A percentile compares a stretch with the other conserved stretches of the same genome.
These are phyloP conservation scores for Williopsis jadinii DNA, from an alignment of 1,139 yeast genomes.

Conservation along the genomic window DNA sequence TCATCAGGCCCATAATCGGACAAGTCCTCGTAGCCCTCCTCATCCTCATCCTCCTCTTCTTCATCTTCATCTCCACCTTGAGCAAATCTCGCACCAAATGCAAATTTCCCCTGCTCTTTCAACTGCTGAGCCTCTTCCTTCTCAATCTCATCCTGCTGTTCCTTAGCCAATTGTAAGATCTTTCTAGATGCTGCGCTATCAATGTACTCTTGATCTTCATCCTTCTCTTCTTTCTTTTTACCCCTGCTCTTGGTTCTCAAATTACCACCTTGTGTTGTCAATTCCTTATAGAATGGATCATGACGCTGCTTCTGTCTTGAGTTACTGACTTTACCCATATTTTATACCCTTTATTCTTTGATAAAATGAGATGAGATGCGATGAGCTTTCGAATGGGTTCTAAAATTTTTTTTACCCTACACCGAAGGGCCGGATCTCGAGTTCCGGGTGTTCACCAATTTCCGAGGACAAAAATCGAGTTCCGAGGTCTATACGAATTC, in stretches of 20 bases:
- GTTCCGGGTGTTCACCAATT: no score
- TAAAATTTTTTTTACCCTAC: constrained; percentile 1
- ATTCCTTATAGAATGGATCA: constrained; percentile 73
- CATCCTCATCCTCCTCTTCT: constrained; percentile 32
- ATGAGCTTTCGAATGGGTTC: neutral
- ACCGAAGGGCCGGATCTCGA: neutral
- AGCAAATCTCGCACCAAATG: constrained; percentile 25
- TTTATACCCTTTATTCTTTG: neutral
- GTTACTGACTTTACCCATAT: constrained; percentile 61
- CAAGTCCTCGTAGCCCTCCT: constrained; percentile 29
- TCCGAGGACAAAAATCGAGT: no score
- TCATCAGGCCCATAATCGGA: constrained; percentile 36
- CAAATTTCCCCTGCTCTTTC: constrained; percentile 23
- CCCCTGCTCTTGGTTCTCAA: constrained; percentile 38
- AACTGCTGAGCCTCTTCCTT: constrained; percentile 41
- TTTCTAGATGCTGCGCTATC: constrained; percentile 82
- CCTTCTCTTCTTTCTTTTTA: constrained; percentile 25
- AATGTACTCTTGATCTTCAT: constrained; percentile 54
- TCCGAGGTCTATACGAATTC: no score
- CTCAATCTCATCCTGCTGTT: constrained; percentile 85
- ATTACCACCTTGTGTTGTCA: constrained; percentile 65
- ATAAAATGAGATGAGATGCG: no score
- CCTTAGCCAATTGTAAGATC: constrained; percentile 81
- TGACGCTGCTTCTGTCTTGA: constrained; percentile 50
- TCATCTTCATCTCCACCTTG: constrained; percentile 26